Base-by-base conservation (phyloP, 495 filamentous ascomycete species). In the Amorphotheca resinae region DNA sequence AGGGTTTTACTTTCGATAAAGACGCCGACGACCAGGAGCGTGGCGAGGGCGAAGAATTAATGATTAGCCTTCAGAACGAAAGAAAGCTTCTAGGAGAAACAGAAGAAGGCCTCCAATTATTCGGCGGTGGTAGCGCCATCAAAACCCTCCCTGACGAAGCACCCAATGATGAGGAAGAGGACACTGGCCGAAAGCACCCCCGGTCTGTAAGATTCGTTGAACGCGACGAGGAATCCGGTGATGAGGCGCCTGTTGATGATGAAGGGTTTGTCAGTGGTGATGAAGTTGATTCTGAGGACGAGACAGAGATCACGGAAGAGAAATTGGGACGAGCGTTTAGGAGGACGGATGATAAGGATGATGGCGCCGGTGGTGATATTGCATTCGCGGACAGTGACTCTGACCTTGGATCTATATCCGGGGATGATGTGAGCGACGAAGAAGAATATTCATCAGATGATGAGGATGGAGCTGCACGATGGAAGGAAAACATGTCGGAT, bases 381-480 rank as follows among this genome's bases (percentile, higher is more conserved):
- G 82, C 74, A n/a, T 98, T 95, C 60, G 88, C 89, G 1, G 88
- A 96, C 53, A 91, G 83, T 53, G 91, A 98, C 56, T 95, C 89
- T 5, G 93, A 96, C 58, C 66, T 96, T 2, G 91, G 91, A 9
- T 95, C 91, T 11, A 63, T 94, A 26, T 93, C 82, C 34, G 49
- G 38, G 2, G 53, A 50, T 40, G 53, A 55, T 2, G 4, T 31
- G 7, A 43, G 37, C 17, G 33, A 41, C n/a, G 74, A 72, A 67
- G 63, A 64, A 2, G 73, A 73, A 20, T 72, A 69, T 1, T 62
- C 73, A 0, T 69, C 70, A 9, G 70, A 74, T n/a, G 70, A 71
- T 4, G 72, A 72, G 9, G 77, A 69, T 28, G 81, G 81, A 22
- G 82, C 84, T 33, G 77, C 79, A 1, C 68, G 73, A 37, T 98